Conservation (phyloP, 805 yeast species). For the Hanseniaspora mollemarum region DNA sequence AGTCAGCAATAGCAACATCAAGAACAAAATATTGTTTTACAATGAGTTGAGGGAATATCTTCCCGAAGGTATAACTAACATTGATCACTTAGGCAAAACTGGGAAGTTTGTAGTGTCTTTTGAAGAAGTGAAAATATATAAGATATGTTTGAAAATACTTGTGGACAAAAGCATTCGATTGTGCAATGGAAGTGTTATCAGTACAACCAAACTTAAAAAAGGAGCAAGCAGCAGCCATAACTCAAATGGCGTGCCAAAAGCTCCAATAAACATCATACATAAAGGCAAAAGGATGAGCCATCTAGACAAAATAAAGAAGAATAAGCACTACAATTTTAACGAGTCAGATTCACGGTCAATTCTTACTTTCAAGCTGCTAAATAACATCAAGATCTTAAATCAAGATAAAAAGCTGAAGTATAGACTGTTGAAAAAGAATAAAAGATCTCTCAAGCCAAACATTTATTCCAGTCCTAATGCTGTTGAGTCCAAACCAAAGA, state of each 20-base stretch:
- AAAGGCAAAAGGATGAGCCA: conserved; percentile 4
- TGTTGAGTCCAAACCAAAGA: neutral
- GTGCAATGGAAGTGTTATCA: neutral
- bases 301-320: neutral
- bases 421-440: conserved; percentile 8
- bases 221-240: neutral
- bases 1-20: neutral
- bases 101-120: conserved; percentile 2
- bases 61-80: conserved; percentile 9
- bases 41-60: conserved; percentile 13
- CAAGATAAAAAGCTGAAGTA: conserved; percentile 12
- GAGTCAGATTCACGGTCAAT: conserved; percentile 9
- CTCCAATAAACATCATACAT: neutral
- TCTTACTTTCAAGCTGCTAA: conserved; percentile 3
- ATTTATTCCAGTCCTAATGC: neutral
- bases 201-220: conserved; percentile 1
- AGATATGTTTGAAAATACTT: neutral
- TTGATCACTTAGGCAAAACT: conserved; percentile 4
- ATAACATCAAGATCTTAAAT: conserved; percentile 4
- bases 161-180: neutral
- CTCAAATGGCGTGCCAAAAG: neutral
- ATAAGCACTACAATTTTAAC: conserved; percentile 3
- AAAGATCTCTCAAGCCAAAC: neutral
- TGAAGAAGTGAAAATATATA: neutral
- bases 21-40: conserved; percentile 3